Conservation (phyloP, 2,329 filamentous ascomycete genomes). For the Aureobasidium uvarum region DNA sequence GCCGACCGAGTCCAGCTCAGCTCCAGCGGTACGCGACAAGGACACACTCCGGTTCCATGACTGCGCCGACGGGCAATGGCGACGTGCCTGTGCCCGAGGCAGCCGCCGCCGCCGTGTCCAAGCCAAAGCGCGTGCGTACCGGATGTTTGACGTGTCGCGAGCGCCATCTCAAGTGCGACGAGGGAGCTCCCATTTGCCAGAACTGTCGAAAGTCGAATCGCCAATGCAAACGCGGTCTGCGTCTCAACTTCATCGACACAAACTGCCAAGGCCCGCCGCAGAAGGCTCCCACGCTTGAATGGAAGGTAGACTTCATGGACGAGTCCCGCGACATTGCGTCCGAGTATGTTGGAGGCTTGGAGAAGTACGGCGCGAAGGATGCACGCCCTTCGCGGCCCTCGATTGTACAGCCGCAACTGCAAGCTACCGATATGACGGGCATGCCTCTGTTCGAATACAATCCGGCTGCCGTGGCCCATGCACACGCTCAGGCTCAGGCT, state of each 20-base stretch:
- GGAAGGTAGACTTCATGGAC: constrained; percentile 76
- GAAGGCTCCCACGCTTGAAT: constrained; percentile 63
- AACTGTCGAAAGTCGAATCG: constrained; percentile 89
- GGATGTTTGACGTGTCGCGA: constrained; percentile 89
- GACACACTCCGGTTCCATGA: constrained; percentile 22
- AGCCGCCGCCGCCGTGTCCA: constrained; percentile 45
- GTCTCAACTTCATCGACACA: constrained; percentile 88
- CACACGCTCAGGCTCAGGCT: constrained; percentile 19
- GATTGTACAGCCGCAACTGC: constrained; percentile 29
- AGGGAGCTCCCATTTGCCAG: constrained; percentile 62
- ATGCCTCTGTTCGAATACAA: constrained; percentile 24
- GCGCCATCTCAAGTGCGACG: constrained; percentile 88
- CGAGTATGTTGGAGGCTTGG: constrained; percentile 77
- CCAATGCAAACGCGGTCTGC: constrained; percentile 78
- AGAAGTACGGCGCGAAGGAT: constrained; percentile 63
- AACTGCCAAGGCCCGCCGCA: constrained; percentile 65
- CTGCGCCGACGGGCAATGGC: constrained; percentile 31
- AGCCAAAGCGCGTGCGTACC: constrained; percentile 83
- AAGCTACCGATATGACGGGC: constrained; percentile 7
- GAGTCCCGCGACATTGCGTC: constrained; percentile 88
- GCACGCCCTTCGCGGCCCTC: constrained; percentile 24
- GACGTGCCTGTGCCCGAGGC: constrained; percentile 34
- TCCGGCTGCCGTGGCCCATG: constrained; percentile 17
- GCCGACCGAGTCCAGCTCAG: neutral
- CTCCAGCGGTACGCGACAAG: neutral